Conservation (phyloP, 2,329 filamentous ascomycete species). For the Colletotrichum shisoi region DNA sequence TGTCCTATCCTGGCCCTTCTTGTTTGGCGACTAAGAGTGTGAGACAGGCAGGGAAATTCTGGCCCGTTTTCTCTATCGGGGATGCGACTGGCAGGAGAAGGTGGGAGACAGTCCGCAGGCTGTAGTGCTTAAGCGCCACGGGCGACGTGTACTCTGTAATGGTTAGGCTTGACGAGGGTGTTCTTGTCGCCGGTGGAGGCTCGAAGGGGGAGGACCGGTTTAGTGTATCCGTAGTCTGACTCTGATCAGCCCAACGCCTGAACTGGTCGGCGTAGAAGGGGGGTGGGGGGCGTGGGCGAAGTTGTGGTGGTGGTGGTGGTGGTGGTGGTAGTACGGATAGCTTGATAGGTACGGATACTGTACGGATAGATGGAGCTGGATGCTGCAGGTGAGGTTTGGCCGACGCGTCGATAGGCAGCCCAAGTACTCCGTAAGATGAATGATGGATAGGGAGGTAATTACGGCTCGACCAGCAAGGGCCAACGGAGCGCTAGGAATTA, state of each 20-base stretch:
- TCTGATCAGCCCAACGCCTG: neutral
- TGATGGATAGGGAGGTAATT: slow-evolving; percentile 9
- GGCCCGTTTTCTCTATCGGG: slow-evolving; percentile 11
- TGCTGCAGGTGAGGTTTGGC: slow-evolving; percentile 13
- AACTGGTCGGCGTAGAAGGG: neutral
- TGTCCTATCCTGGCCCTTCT: neutral
- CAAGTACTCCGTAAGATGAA: slow-evolving; percentile 3
- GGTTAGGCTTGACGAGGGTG: neutral
- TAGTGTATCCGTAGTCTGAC: neutral
- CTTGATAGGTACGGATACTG: too few species aligned
- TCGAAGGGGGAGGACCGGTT: neutral
- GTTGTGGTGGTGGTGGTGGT: slow-evolving; percentile 5
- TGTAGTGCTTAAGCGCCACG: slow-evolving; percentile 18
- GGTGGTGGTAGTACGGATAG: too few species aligned
- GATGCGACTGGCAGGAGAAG: slow-evolving; percentile 12
- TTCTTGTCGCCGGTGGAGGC: slow-evolving; percentile 4
- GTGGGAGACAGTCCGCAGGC: slow-evolving; percentile 2
- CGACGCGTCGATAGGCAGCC: slow-evolving; percentile 15
- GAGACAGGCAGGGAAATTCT: slow-evolving; percentile 22
- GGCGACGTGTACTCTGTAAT: neutral
- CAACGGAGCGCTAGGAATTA: slow-evolving; percentile 8
- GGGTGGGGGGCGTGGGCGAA: slow-evolving; percentile 12
- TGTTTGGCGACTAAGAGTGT: slow-evolving; percentile 19
- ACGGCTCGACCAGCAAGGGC: slow-evolving; percentile 18
- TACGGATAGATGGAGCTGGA: neutral